phyloP scores from a whole-genome alignment of 2,329 filamentous ascomycete genomes.

The Boeremia exigua region DNA sequence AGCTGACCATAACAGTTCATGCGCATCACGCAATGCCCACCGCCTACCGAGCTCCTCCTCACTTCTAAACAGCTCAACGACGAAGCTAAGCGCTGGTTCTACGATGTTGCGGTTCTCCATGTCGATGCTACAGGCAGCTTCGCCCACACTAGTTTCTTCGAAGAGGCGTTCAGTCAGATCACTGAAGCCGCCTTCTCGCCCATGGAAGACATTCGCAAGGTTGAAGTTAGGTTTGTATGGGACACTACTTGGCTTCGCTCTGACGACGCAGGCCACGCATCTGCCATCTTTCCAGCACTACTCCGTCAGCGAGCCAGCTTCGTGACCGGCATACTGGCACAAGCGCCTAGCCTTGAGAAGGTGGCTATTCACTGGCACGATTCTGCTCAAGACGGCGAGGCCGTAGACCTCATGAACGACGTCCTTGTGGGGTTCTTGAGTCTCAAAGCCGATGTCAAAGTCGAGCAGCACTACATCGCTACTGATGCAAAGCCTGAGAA shows the following conservation, averaged over 20 bases:
- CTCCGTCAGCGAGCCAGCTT: slow-evolving; percentile 33
- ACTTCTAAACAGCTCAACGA: slow-evolving; percentile 36
- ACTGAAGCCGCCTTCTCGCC: slow-evolving; percentile 41
- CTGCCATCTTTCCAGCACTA: slow-evolving; percentile 36
- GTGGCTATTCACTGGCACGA: slow-evolving; percentile 44
- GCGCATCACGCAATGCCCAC: slow-evolving; percentile 38
- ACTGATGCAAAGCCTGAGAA: slow-evolving; percentile 30
- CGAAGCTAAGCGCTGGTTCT: slow-evolving; percentile 44
- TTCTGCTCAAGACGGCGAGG: slow-evolving; percentile 33
- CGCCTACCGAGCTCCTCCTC: slow-evolving; percentile 38
- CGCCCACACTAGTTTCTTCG: slow-evolving; percentile 42
- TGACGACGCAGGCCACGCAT: slow-evolving; percentile 20
- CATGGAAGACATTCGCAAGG: slow-evolving; percentile 43
- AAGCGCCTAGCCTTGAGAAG: slow-evolving; percentile 34
- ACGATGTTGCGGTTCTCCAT: slow-evolving; percentile 36
- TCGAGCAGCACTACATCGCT: slow-evolving; percentile 37
- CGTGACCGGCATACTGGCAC: slow-evolving; percentile 31
- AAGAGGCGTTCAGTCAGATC: slow-evolving; percentile 36
- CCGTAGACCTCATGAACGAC: slow-evolving; percentile 28
- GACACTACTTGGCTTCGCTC: slow-evolving; percentile 42
- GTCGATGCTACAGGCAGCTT: slow-evolving; percentile 45
- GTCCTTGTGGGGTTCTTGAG: slow-evolving; percentile 31
- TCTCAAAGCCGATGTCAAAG: slow-evolving; percentile 27
- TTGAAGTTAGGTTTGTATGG: slow-evolving; percentile 42
- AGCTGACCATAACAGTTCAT: slow-evolving; percentile 30